Base-by-base conservation (phyloP, 805 yeast genomes). In the Cephaloascus albidus region DNA sequence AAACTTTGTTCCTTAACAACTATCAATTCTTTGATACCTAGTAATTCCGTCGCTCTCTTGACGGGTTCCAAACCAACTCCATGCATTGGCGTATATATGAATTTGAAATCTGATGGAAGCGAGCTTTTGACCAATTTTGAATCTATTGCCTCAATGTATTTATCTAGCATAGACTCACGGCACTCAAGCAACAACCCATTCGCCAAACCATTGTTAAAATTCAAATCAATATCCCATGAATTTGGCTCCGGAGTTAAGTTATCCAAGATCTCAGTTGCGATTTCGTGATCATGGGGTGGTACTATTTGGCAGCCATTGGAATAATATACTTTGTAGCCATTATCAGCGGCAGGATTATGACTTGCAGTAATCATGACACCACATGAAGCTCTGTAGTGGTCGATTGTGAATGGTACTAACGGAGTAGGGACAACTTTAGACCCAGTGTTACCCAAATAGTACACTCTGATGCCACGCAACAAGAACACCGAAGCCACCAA, bases 291-390 rank as follows among this genome's bases (percentile, higher is more conserved):
- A 52, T 81, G 87, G 0, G 98, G 97, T 2, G 96, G 89, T 36
- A 90, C 86, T 45, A 90, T 93, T 57, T 93, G 97, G 57, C 97
- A 90, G 3, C 96, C 97, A 54, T 90, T 90, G 8, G 70, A 65
- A 77, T 93, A 87, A 63, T 93, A 90, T 1, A 90, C 97, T 54
- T 90, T 90, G 61, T 86, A 90, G 0, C 97, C 97, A 53, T 89
- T 89, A 54, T 88, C 96, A 55, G 74, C 65, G 27, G 83, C 83
- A 1, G 93, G 90, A 53, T 84, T 84, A 53, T 85, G 95, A 38
- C 93, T 83, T 1, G 96, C 95, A 1, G 96, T 87, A 20, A 89
- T 76, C 96, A 89, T 89, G 1, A 90, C 83, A 18, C 97, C 98
- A 38, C 80, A 85, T 0, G 81, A 65, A 0, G 95, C 85, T 0